These are phyloP conservation scores for Neonectria hederae DNA, from an alignment of 2,329 filamentous ascomycete genomes.

Conservation along the genomic window DNA sequence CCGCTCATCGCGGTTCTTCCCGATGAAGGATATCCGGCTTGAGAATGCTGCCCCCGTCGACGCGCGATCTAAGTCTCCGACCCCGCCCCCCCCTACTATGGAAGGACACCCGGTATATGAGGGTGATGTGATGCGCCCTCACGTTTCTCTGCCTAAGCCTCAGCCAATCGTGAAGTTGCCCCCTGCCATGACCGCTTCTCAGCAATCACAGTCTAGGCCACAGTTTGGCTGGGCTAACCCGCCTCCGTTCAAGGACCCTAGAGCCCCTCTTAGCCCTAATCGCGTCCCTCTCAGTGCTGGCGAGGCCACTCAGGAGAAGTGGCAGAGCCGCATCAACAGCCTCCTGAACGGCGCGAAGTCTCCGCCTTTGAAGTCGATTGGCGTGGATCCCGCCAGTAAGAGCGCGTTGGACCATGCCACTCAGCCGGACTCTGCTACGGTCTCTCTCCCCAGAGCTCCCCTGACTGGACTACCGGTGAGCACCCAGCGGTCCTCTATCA, in stretches of 20 bases:
- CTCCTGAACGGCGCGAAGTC: conserved; percentile 76
- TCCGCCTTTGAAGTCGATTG: conserved; percentile 65
- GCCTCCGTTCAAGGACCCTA: conserved; percentile 45
- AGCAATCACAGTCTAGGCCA: conserved; percentile 38
- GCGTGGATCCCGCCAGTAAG: conserved; percentile 74
- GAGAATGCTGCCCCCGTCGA: conserved; percentile 51
- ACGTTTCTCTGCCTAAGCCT: conserved; percentile 74
- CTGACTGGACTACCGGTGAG: conserved; percentile 40
- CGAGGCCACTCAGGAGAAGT: conserved; percentile 59
- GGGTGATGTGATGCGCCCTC: conserved; percentile 70
- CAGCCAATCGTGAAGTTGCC: conserved; percentile 85
- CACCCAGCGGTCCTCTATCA: conserved; percentile 58
- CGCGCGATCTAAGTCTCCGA: conserved; percentile 65
- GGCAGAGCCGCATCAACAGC: conserved; percentile 87
- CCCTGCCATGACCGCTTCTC: conserved; percentile 54
- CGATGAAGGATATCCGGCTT: conserved; percentile 59
- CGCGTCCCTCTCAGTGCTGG: conserved; percentile 38
- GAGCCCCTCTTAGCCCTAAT: conserved; percentile 36
- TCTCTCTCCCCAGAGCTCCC: conserved; percentile 66
- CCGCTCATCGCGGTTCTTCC: conserved; percentile 71
- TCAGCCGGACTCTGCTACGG: conserved; percentile 66
- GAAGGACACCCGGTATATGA: conserved; percentile 77
- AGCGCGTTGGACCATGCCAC: conserved; percentile 68
- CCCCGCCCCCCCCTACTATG: conserved; percentile 76
- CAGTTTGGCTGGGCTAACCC: conserved; percentile 50